A percentile compares a stretch with the other conserved stretches of the same genome.
Evolutionary conservation across 192 early-diverging fungal genomes (phyloP).

Genomic region (Rhizophagus sp.): DNA sequence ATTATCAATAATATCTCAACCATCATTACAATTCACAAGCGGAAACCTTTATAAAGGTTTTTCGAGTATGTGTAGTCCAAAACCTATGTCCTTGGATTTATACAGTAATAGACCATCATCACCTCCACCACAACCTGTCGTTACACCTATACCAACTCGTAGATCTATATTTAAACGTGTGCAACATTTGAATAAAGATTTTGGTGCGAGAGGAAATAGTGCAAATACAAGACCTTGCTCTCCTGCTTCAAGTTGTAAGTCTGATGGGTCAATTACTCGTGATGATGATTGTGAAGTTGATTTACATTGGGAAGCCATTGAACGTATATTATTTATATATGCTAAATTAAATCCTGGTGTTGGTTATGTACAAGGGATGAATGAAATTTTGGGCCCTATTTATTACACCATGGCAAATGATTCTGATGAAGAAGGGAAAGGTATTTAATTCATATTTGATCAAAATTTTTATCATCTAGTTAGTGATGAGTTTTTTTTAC

Average conservation of each 20-base stretch:
- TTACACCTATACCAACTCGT: conserved; percentile 48
- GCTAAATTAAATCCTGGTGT: conserved; percentile 79
- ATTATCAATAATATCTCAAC: conserved; percentile 4
- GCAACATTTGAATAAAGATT: conserved; percentile 64
- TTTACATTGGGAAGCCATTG: conserved; percentile 79
- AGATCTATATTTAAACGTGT: conserved; percentile 65
- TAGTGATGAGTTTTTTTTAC: too few relatives aligned
- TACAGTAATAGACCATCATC: background rate
- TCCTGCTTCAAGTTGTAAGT: conserved; percentile 1
- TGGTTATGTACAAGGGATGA: conserved; percentile 90
- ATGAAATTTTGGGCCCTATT: conserved; percentile 77
- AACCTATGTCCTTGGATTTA: conserved; percentile 23
- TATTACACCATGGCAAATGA: conserved; percentile 76
- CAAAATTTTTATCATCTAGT: background rate
- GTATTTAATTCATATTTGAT: conserved; percentile 19
- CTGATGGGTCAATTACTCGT: background rate
- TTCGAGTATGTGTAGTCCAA: conserved; percentile 13
- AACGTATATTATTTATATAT: conserved; percentile 77
- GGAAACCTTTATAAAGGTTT: background rate
- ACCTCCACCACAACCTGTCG: conserved; percentile 11
- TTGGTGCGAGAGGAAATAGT: conserved; percentile 52
- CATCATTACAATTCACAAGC: conserved; percentile 7
- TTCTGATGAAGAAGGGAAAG: conserved; percentile 45
- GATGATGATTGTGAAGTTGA: conserved; percentile 45
- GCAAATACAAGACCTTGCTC: conserved; percentile 9